Conservation (phyloP, 306 rosid genomes). For the Prinsepia uniflora region DNA sequence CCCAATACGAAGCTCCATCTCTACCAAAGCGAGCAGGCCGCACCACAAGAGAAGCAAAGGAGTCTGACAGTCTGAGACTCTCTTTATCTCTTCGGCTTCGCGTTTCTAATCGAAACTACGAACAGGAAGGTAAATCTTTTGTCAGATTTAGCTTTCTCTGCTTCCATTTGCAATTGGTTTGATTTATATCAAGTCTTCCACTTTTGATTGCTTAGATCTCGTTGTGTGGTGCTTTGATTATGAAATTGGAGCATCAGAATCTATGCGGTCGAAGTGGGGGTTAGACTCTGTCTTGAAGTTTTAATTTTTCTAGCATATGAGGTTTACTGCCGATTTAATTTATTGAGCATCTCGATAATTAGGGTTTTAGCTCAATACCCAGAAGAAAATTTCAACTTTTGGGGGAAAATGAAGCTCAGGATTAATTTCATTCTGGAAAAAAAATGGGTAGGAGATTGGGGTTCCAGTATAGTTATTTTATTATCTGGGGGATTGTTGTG, state of each 20-base stretch:
- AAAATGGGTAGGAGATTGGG: neutral
- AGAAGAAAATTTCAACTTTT: neutral
- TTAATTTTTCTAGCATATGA: neutral
- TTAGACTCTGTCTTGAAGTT: neutral
- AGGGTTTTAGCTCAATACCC: slow-evolving; percentile 24
- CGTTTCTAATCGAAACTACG: slow-evolving; percentile 19
- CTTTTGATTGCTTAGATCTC: slow-evolving; percentile 35
- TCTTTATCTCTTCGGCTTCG: neutral
- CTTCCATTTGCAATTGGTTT: neutral
- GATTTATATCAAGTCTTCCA: neutral
- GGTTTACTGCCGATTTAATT: neutral
- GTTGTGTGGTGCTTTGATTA: neutral
- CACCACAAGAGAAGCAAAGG: slow-evolving; percentile 28
- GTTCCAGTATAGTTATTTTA: neutral
- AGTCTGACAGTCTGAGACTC: slow-evolving; percentile 9
- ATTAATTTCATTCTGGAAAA: neutral
- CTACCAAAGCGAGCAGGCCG: neutral
- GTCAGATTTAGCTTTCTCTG: neutral
- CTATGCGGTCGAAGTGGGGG: neutral
- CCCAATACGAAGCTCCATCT: neutral
- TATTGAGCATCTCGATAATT: neutral
- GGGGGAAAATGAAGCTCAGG: neutral
- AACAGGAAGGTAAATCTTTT: slow-evolving; percentile 22
- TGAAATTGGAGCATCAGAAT: neutral
- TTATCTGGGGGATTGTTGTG: neutral